Evolutionary conservation across 1,284 basidiomycete genomes (phyloP).

Genomic region (Athelia psychrophila): DNA sequence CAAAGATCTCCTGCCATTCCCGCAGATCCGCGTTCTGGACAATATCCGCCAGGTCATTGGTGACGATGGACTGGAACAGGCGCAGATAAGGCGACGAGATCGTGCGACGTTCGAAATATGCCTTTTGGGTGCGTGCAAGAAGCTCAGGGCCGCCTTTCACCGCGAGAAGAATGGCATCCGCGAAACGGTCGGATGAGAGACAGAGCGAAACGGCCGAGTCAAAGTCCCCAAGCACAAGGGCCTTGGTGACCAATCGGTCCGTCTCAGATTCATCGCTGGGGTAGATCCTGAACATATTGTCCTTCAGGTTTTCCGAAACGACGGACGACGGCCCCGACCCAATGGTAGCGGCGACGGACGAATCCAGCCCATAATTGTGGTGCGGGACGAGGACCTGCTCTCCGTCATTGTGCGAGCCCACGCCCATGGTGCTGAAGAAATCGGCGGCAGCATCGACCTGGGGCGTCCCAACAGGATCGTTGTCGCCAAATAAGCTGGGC

Average conservation of each 20-base stretch:
- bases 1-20: conserved; percentile 98
- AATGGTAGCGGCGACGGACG: conserved; percentile 87
- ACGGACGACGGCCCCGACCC: conserved; percentile 86
- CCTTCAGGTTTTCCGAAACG: conserved; percentile 70
- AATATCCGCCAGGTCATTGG: conserved; percentile 88
- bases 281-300: conserved; percentile 90
- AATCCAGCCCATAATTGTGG: conserved; percentile 75
- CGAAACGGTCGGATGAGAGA: conserved; percentile 86
- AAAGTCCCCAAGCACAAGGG: conserved; percentile 94
- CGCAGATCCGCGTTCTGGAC: conserved; percentile 94
- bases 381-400: conserved; percentile 72
- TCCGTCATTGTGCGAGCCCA: conserved; percentile 52
- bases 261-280: conserved; percentile 86
- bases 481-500: conserved; percentile 88
- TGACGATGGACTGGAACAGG: conserved; percentile 94
- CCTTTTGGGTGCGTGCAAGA: conserved; percentile 88
- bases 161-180: conserved; percentile 93
- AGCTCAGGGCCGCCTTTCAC: conserved; percentile 90
- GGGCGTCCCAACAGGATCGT: conserved; percentile 56
- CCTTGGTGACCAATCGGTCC: conserved; percentile 88
- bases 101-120: conserved; percentile 88
- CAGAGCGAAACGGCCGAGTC: conserved; percentile 91
- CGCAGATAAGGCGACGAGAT: conserved; percentile 85
- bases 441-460: conserved; percentile 70
- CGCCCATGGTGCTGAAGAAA: conserved; percentile 86